These are phyloP conservation scores for Suillus fuscotomentosus DNA, from an alignment of 768 basidiomycete genomes.

Conservation along the genomic window DNA sequence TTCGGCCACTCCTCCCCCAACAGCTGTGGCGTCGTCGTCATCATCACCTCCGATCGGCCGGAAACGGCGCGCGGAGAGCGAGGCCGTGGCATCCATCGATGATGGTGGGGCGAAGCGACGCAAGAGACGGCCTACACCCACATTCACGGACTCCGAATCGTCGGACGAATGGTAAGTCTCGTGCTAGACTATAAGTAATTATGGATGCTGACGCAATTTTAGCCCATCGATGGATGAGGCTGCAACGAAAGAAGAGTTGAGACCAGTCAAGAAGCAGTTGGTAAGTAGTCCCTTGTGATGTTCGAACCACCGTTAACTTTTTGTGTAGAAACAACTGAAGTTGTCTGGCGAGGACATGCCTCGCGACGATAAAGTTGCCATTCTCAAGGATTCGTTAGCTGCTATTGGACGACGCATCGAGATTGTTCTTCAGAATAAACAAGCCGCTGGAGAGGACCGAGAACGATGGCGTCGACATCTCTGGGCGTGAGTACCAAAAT, in stretches of 20 bases:
- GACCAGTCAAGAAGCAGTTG: constrained; percentile 96
- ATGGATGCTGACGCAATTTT: constrained; percentile 8
- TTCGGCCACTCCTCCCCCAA: constrained; percentile 75
- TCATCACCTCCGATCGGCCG: constrained; percentile 39
- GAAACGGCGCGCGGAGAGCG: constrained; percentile 82
- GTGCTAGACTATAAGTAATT: background rate
- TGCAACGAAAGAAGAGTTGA: constrained; percentile 89
- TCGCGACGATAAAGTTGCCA: constrained; percentile 93
- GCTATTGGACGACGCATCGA: constrained; percentile 94
- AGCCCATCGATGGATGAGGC: constrained; percentile 96
- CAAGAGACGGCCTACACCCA: constrained; percentile 93
- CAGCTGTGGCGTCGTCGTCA: constrained; percentile 66
- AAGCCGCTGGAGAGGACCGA: constrained; percentile 75
- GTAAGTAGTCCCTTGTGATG: constrained; percentile 42
- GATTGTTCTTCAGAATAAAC: constrained; percentile 70
- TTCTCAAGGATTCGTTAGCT: constrained; percentile 92
- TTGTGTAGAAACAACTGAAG: constrained; percentile 86
- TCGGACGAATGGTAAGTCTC: constrained; percentile 85
- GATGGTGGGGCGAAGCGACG: constrained; percentile 68
- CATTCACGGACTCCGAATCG: constrained; percentile 92
- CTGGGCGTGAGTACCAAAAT: constrained; percentile 78
- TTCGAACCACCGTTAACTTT: constrained; percentile 7
- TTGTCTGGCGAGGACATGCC: constrained; percentile 90
- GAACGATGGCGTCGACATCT: constrained; percentile 90
- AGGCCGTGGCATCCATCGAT: constrained; percentile 80